Evolutionary conservation across 495 filamentous ascomycete genomes (phyloP).

Genomic region (Penicillium paradoxum): DNA sequence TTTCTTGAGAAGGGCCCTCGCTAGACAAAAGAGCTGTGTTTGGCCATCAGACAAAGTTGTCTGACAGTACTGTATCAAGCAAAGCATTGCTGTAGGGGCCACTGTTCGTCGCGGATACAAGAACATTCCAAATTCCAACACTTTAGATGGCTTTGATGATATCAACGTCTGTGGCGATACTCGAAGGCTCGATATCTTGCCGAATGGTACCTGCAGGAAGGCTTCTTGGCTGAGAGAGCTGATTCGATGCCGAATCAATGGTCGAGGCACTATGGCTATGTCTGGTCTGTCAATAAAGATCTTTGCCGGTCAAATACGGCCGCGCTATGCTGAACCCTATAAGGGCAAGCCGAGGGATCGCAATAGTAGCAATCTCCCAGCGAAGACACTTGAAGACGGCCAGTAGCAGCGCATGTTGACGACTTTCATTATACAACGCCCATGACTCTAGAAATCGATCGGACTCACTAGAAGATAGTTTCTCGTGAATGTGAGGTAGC

Average conservation of each 20-base stretch:
- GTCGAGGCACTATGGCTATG: slow-evolving; percentile 43
- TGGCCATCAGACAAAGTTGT: slow-evolving; percentile 53
- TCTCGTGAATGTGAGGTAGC: no score
- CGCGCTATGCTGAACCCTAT: no score
- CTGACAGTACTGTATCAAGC: no score
- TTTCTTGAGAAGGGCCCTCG: slow-evolving; percentile 46
- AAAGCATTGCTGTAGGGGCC: no score
- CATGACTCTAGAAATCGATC: no score
- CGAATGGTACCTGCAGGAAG: slow-evolving; percentile 53
- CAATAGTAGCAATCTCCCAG: no score
- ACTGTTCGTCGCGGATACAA: not conserved
- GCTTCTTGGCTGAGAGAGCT: slow-evolving; percentile 57
- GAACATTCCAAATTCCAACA: slow-evolving; percentile 24
- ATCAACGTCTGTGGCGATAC: slow-evolving; percentile 19
- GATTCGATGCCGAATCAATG: slow-evolving; percentile 45
- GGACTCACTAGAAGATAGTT: no score
- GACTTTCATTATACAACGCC: no score
- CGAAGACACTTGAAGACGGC: no score
- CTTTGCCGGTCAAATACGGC: no score
- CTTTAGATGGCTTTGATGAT: slow-evolving; percentile 38
- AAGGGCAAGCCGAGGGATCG: no score
- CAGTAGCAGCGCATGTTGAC: no score
- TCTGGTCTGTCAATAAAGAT: slow-evolving; percentile 54
- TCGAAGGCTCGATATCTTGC: slow-evolving; percentile 50
- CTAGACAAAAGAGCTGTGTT: slow-evolving; percentile 55